Base-by-base conservation (phyloP, 2,329 filamentous ascomycete species). In the Hymenoscyphus linearis region DNA sequence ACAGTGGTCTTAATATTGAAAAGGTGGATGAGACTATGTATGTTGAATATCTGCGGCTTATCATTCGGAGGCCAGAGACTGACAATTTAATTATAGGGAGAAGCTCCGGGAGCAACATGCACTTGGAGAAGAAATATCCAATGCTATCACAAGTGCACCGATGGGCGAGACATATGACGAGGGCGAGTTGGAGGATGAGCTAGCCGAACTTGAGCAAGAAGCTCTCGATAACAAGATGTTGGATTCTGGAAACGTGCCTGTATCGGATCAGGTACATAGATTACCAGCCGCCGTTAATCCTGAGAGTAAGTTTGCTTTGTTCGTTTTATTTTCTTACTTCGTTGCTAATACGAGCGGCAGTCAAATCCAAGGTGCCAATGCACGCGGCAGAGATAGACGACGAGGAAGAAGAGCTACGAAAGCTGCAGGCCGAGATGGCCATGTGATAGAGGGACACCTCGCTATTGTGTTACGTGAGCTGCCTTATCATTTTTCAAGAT, bases 1-100 rank as follows among this genome's bases (percentile, higher is more conserved):
- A 98, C 74, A 88, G 87, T 70, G 90, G 90, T 66, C 85, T 98
- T 67, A 96, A 91, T 55, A 90, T 95, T 66, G 92, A 97, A 70
- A 95, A 96, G 78, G 93, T 99, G 65, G 93, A 98, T 75, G 84
- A 91, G 75, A 93, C 91, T 59, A 97, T 98, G 93, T 96, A 85
- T 68, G 89, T 50, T 83, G 14, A 53, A 52, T 34, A 52, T 36
- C 52, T n/a, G 27, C 40, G 18, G n/a, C 36, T 37, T 35, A 40
- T 35, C 22, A 56, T 52, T 14, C 53, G 67, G 34, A 67, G 63
- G 37, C 13, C 22, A 56, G 50, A 62, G 65, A 63, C 75, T 79
- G 63, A 79, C 65, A 47, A 52, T 37, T 18, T 50, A 13, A 37
- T 59, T 65, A 67, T 72, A 96, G 91, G 91, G 93, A 96, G 73